Percentiles rank a stretch among this genome's conserved stretches.
Conservation (phyloP, 345 rosid species). For the Hibiscus syriacus region DNA sequence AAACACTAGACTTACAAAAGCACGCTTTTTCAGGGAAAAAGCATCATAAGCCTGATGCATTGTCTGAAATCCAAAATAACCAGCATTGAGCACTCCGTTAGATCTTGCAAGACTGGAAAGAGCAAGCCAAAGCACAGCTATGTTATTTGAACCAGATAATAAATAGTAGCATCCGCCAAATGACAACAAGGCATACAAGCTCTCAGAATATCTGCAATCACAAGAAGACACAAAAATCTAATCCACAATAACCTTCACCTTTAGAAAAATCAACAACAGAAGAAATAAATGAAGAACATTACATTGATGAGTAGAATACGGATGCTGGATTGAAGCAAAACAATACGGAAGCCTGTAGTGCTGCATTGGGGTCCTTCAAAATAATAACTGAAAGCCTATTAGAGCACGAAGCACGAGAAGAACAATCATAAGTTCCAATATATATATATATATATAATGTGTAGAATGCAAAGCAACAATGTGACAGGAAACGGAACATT, state of each 20-base stretch:
- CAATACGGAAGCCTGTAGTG: conserved; percentile 59
- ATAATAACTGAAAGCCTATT: conserved; percentile 66
- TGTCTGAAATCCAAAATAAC: conserved; percentile 79
- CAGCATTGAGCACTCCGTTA: conserved; percentile 91
- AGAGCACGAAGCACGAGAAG: conserved; percentile 14
- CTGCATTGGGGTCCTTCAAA: conserved; percentile 59
- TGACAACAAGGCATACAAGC: conserved; percentile 65
- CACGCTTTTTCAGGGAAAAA: conserved; percentile 30
- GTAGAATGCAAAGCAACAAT: not conserved
- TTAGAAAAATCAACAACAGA: not conserved
- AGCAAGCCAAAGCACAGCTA: conserved; percentile 69
- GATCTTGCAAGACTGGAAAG: conserved; percentile 84
- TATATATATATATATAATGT: no score
- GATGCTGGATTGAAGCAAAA: conserved; percentile 95
- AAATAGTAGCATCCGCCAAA: conserved; percentile 76
- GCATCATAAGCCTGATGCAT: conserved; percentile 74
- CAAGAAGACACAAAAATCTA: not conserved
- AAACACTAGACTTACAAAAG: conserved; percentile 43
- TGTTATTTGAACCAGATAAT: conserved; percentile 48
- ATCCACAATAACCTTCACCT: not conserved
- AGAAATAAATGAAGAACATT: conserved; percentile 20
- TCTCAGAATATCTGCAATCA: conserved; percentile 73
- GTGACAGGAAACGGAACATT: not conserved
- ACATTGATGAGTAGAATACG: conserved; percentile 83
- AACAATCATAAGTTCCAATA: not conserved